A percentile compares a stretch with the other conserved stretches of the same genome.
phyloP scores from a whole-genome alignment of 2,329 filamentous ascomycete genomes.

The Cytospora paraplurivora region DNA sequence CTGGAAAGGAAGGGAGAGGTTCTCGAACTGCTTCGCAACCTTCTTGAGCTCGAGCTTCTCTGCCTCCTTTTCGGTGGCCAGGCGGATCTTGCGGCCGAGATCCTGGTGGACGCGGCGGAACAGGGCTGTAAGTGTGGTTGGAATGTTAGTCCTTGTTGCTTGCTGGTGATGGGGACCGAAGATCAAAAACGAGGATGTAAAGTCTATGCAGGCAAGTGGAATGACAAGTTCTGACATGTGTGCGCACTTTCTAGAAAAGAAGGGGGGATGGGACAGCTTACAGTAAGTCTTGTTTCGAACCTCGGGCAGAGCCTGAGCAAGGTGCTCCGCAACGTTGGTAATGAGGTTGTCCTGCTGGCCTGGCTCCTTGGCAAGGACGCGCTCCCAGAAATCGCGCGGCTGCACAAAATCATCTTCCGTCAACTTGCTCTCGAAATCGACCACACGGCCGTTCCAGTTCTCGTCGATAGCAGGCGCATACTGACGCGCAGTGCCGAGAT shows the following conservation, averaged over 20 bases:
- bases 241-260: not conserved
- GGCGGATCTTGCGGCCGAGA: slow-evolving; percentile 28
- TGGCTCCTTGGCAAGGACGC: slow-evolving; percentile 35
- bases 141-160: not conserved
- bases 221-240: not conserved
- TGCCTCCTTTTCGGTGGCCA: slow-evolving; percentile 9
- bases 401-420: slow-evolving; percentile 25
- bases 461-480: slow-evolving; percentile 19
- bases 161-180: not conserved
- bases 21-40: not conserved
- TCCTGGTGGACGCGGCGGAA: slow-evolving; percentile 32
- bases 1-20: slow-evolving; percentile 6
- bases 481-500: slow-evolving; percentile 14
- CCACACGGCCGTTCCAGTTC: slow-evolving; percentile 25
- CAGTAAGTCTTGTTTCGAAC: slow-evolving; percentile 36
- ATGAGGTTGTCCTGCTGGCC: slow-evolving; percentile 40
- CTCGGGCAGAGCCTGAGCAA: slow-evolving; percentile 30
- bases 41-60: slow-evolving; percentile 5
- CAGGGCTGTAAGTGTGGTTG: slow-evolving; percentile 22
- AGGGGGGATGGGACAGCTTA: not conserved
- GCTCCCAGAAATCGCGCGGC: slow-evolving; percentile 24
- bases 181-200: not conserved
- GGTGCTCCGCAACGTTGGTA: slow-evolving; percentile 34
- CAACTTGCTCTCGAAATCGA: slow-evolving; percentile 17
- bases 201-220: not conserved